Evolutionary conservation across 495 filamentous ascomycete species (phyloP).

Genomic region (Letharia columbiana): DNA sequence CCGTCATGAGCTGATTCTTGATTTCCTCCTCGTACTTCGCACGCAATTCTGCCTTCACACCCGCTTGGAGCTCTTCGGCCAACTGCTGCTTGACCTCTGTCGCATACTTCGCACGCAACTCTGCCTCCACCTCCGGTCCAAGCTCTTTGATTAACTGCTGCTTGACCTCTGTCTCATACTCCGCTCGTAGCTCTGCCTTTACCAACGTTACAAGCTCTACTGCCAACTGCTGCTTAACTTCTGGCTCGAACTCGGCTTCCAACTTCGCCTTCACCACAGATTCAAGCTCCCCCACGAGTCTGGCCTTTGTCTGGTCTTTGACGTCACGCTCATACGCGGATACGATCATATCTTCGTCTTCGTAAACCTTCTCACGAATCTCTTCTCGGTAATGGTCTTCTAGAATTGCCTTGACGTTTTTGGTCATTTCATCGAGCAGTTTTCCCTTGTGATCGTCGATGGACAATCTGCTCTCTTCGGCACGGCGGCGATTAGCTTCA

Average conservation of each 20-base stretch:
- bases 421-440: conserved; percentile 15
- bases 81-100: neutral
- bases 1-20: neutral
- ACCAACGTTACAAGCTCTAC: conserved; percentile 6
- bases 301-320: conserved; percentile 3
- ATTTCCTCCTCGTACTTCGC: neutral
- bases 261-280: conserved; percentile 10
- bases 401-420: conserved; percentile 12
- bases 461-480: conserved; percentile 8
- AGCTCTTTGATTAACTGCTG: neutral
- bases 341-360: conserved; percentile 1
- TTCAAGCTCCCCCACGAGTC: conserved; percentile 5
- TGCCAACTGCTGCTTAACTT: neutral
- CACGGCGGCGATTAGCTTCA: conserved; percentile 9
- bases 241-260: conserved; percentile 1
- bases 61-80: neutral
- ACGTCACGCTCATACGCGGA: conserved; percentile 7
- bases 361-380: conserved; percentile 15
- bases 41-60: neutral
- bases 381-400: conserved; percentile 14
- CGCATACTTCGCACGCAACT: conserved; percentile 2
- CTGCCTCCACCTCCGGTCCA: neutral
- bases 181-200: conserved; percentile 10
- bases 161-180: conserved; percentile 3
- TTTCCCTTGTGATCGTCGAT: conserved; percentile 10